Evolutionary conservation across 1,139 yeast species (phyloP).

Genomic region (Debaryomyces coudertii): DNA sequence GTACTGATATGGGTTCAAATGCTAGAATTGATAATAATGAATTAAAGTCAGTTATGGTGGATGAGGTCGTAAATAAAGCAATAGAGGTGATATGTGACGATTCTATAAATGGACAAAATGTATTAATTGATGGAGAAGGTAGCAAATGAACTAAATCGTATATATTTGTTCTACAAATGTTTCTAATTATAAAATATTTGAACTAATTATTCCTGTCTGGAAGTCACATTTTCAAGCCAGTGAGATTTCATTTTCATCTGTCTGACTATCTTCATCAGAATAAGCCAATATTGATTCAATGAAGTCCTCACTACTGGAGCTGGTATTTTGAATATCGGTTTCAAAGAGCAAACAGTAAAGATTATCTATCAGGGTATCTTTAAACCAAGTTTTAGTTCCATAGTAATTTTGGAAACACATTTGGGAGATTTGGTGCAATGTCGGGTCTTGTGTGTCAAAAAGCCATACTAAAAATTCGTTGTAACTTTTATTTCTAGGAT

Average conservation of each 20-base stretch:
- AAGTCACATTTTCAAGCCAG: no score
- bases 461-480: slow-evolving; percentile 27
- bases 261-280: neutral
- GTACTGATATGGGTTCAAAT: slow-evolving; percentile 68
- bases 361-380: slow-evolving; percentile 7
- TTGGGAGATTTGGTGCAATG: neutral
- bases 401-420: slow-evolving; percentile 16
- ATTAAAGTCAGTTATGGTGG: slow-evolving; percentile 22
- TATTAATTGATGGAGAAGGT: slow-evolving; percentile 21
- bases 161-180: neutral
- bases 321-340: neutral
- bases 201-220: neutral
- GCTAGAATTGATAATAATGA: slow-evolving; percentile 25
- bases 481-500: slow-evolving; percentile 13
- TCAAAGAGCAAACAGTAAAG: slow-evolving; percentile 10
- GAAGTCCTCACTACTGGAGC: slow-evolving; percentile 3
- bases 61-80: slow-evolving; percentile 32
- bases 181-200: neutral
- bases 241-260: neutral
- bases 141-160: neutral
- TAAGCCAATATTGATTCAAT: neutral
- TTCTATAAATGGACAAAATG: slow-evolving; percentile 44
- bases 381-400: slow-evolving; percentile 11
- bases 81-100: slow-evolving; percentile 34
- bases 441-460: slow-evolving; percentile 12